Conservation (phyloP, 805 yeast species). For the Lachancea sp. region DNA sequence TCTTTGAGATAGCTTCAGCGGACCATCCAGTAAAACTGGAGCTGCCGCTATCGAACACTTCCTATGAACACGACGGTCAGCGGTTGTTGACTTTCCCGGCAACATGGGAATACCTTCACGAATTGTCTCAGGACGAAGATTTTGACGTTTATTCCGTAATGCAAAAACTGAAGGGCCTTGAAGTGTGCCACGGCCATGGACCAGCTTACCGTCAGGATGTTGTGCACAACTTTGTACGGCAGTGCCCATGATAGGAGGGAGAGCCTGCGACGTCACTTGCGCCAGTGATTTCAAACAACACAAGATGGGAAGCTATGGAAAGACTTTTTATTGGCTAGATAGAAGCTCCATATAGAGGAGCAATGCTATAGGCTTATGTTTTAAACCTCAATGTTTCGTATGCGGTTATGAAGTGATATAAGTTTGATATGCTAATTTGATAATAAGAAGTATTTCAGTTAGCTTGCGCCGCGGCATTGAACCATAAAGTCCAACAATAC, state of each 20-base stretch:
- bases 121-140: slow-evolving; percentile 41
- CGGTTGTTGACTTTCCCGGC: slow-evolving; percentile 66
- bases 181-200: slow-evolving; percentile 75
- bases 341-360: background rate
- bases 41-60: slow-evolving; percentile 5
- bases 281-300: no score
- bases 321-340: no score
- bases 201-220: slow-evolving; percentile 27
- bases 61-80: slow-evolving; percentile 32
- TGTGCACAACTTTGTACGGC: slow-evolving; percentile 14
- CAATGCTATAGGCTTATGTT: background rate
- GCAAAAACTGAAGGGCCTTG: slow-evolving; percentile 55
- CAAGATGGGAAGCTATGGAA: no score
- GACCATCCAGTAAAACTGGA: slow-evolving; percentile 4
- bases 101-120: slow-evolving; percentile 73
- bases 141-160: slow-evolving; percentile 56
- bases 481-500: background rate
- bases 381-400: slow-evolving; percentile 1
- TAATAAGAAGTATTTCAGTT: background rate
- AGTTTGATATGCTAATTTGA: no score
- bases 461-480: background rate
- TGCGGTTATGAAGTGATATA: slow-evolving; percentile 2
- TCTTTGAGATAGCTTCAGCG: slow-evolving; percentile 20
- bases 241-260: background rate
- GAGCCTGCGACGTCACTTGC: no score